These are phyloP conservation scores for Sideroxylon spinosum DNA, from an alignment of 179 eudicot species.

Conservation along the genomic window DNA sequence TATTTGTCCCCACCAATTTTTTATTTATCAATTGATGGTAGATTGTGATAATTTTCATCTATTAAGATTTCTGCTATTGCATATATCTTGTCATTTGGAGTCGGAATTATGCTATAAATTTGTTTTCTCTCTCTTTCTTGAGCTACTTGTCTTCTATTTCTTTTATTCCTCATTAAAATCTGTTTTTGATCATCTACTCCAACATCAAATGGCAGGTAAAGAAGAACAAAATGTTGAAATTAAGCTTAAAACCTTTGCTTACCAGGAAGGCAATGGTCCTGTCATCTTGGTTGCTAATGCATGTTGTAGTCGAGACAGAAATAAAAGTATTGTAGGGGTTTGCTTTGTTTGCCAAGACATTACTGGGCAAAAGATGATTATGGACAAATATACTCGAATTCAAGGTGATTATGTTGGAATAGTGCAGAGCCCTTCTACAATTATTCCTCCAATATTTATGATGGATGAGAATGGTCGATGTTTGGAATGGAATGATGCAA, in stretches of 20 bases:
- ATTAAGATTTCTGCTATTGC: background rate
- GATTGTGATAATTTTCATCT: background rate
- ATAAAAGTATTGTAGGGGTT: conserved; percentile 55
- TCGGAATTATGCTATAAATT: background rate
- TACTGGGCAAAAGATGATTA: conserved; percentile 53
- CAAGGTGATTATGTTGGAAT: conserved; percentile 75
- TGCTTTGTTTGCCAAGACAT: conserved; percentile 82
- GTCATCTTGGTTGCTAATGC: conserved; percentile 59
- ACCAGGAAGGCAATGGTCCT: conserved; percentile 37
- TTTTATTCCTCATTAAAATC: background rate
- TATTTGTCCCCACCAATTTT: background rate
- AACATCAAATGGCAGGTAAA: conserved; percentile 44
- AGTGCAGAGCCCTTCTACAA: conserved; percentile 54
- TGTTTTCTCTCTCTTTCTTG: background rate
- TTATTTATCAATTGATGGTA: background rate
- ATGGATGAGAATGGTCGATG: conserved; percentile 67
- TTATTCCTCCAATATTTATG: conserved; percentile 85
- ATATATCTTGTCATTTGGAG: background rate
- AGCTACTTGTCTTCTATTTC: background rate
- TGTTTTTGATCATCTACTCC: background rate
- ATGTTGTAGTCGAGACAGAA: conserved; percentile 64
- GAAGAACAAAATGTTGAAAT: conserved; percentile 68
- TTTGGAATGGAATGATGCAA: conserved; percentile 76
- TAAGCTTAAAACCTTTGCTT: conserved; percentile 47
- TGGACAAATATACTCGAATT: conserved; percentile 54